phyloP scores from a whole-genome alignment of 2,329 filamentous ascomycete genomes.

The Elsinoe ampelina region DNA sequence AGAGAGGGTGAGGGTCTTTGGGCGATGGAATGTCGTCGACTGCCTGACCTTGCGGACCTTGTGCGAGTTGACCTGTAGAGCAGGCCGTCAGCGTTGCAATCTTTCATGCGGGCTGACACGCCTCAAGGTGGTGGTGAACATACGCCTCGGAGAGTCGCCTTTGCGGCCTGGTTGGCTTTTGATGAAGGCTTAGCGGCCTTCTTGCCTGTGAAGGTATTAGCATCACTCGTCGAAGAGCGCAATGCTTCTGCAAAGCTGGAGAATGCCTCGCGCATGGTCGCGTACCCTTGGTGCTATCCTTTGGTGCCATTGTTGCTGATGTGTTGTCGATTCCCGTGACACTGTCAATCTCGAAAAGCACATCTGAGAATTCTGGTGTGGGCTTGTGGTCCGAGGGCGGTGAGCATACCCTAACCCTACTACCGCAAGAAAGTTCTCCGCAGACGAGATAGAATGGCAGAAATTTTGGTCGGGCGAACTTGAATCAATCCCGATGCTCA shows the following conservation, averaged over 20 bases:
- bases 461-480: not conserved
- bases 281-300: conserved; percentile 12
- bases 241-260: too few species aligned
- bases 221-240: not conserved
- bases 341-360: not conserved
- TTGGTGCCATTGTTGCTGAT: conserved; percentile 12
- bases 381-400: not conserved
- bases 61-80: conserved; percentile 58
- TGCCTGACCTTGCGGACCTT: conserved; percentile 89
- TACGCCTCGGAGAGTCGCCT: conserved; percentile 94
- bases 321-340: not conserved
- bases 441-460: not conserved
- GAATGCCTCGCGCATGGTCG: too few species aligned
- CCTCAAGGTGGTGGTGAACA: conserved; percentile 43
- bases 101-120: conserved; percentile 35
- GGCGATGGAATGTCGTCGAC: conserved; percentile 92
- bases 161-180: conserved; percentile 86
- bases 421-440: not conserved
- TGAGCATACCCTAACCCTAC: not conserved
- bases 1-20: conserved; percentile 89
- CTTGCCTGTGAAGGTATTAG: not conserved
- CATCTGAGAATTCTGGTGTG: too few species aligned
- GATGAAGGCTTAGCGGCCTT: conserved; percentile 48
- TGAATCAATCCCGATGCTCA: too few species aligned
- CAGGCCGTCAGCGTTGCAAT: conserved; percentile 43